phyloP scores from a whole-genome alignment of 2,329 filamentous ascomycete species.

The Talaromyces sp. region DNA sequence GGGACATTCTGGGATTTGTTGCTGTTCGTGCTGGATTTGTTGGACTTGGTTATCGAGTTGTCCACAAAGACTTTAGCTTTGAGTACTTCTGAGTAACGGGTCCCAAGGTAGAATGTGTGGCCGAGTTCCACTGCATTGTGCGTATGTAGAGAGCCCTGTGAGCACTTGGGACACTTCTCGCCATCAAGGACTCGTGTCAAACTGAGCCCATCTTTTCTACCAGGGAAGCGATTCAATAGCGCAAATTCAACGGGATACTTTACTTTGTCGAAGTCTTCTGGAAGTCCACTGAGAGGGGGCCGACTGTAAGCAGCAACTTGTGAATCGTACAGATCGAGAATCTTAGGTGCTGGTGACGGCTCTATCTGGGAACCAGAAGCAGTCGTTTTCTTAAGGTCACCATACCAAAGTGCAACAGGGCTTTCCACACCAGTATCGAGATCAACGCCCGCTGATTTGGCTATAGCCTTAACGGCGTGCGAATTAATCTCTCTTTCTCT shows the following conservation, averaged over 20 bases:
- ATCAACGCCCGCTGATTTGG: conserved; percentile 51
- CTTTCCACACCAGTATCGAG: conserved; percentile 68
- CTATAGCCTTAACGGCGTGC: conserved; percentile 58
- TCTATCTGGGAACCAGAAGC: background rate
- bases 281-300: conserved; percentile 35
- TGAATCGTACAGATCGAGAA: conserved; percentile 39
- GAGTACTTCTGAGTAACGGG: conserved; percentile 75
- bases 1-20: conserved; percentile 42
- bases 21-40: conserved; percentile 17
- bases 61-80: conserved; percentile 55
- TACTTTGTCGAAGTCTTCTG: conserved; percentile 25
- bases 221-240: conserved; percentile 34
- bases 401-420: conserved; percentile 50
- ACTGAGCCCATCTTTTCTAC: conserved; percentile 48
- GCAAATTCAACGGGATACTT: conserved; percentile 31
- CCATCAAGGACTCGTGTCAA: conserved; percentile 62
- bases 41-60: conserved; percentile 19
- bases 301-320: conserved; percentile 36
- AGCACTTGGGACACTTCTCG: conserved; percentile 69
- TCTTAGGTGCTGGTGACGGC: background rate
- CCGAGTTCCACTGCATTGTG: conserved; percentile 80
- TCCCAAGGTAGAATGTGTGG: conserved; percentile 91
- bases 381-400: conserved; percentile 30
- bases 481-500: conserved; percentile 47
- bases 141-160: conserved; percentile 56